Base-by-base conservation (phyloP, 768 basidiomycete genomes). In the Plicaturopsis crispa region DNA sequence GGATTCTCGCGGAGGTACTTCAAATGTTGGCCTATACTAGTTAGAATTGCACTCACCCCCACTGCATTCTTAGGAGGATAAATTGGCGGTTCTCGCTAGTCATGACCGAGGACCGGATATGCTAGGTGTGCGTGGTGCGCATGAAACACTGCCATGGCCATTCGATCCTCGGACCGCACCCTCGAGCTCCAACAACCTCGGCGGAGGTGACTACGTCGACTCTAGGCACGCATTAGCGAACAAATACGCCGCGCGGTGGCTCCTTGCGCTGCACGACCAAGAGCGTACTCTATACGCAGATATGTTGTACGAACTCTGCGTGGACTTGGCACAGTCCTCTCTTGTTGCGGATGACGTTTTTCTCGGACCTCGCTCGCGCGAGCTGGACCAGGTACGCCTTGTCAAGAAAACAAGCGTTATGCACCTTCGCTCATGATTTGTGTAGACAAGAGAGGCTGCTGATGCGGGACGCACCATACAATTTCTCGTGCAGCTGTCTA, bases 1-100 rank as follows among this genome's bases (percentile, higher is more conserved):
- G 88, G 88, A 75, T 89, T 30, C 57, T 86, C 36, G 67, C 74
- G 4, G 84, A 89, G 67, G 86, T 84, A 44, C 40, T n/a, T n/a
- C n/a, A n/a, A n/a, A n/a, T n/a, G n/a, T n/a, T n/a, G n/a, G n/a
- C n/a, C n/a, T n/a, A n/a, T n/a, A n/a, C n/a, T n/a, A n/a, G n/a
- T n/a, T n/a, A n/a, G n/a, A n/a, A n/a, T n/a, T n/a, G n/a, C n/a
- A n/a, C n/a, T n/a, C n/a, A n/a, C n/a, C n/a, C n/a, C n/a, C n/a
- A n/a, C n/a, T n/a, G n/a, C n/a, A n/a, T 31, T 13, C 31, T 16
- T 37, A 85, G 83, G 85, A 89, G 46, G 70, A 78, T 35, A 72
- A 67, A 45, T 60, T 90, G 17, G 77, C 80, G 4, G 61, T 65
- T 11, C 75, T 86, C 39, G 71, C 87, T 33, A 72, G 78, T 7